Conservation (phyloP, 345 rosid genomes). For the Euphorbia peplus region DNA sequence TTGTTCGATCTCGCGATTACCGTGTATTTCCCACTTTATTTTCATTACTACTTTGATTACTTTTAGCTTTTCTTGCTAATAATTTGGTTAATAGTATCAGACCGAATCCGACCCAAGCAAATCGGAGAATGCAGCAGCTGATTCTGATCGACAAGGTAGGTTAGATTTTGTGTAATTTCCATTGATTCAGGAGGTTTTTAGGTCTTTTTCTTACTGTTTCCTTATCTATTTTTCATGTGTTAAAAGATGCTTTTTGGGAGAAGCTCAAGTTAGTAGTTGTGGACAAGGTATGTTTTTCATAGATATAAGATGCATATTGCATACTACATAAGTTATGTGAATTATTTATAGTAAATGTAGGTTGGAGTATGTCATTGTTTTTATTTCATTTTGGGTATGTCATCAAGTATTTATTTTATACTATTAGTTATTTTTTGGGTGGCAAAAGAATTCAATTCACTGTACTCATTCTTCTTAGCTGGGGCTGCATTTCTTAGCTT, state of each 20-base stretch:
- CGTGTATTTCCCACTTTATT: constrained; percentile 32
- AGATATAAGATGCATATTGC: neutral
- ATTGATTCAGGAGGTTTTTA: neutral
- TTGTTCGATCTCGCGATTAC: constrained; percentile 72
- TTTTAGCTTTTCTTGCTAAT: neutral
- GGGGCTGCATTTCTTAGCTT: no score
- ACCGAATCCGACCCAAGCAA: constrained; percentile 45
- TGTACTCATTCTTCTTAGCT: neutral
- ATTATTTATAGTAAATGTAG: neutral
- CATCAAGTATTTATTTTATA: neutral
- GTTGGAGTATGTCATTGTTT: neutral
- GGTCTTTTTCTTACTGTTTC: neutral
- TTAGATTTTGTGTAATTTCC: neutral
- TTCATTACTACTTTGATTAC: neutral
- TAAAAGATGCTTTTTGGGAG: constrained; percentile 76
- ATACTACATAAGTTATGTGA: neutral
- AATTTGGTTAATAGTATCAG: constrained; percentile 31
- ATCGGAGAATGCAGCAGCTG: constrained; percentile 26
- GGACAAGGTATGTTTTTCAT: constrained; percentile 53
- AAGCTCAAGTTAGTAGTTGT: constrained; percentile 60
- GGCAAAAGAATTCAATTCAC: no score
- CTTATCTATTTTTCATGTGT: neutral
- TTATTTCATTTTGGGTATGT: neutral
- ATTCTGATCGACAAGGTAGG: constrained; percentile 35
- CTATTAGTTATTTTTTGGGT: neutral